Evolutionary conservation across 2,329 filamentous ascomycete genomes (phyloP).

Genomic region (Paraconiothyrium brasiliense): DNA sequence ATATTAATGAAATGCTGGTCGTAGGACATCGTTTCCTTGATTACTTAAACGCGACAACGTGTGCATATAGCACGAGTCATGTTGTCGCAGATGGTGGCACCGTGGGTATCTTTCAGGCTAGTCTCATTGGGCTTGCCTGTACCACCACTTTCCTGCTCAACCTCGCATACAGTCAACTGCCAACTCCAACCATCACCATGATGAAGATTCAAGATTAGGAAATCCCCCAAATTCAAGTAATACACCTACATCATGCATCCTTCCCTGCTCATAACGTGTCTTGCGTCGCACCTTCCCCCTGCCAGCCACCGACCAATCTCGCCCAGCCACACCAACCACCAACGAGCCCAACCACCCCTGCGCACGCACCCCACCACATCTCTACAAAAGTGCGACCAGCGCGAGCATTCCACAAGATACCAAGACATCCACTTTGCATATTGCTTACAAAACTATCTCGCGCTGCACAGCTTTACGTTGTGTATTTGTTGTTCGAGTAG

Average conservation of each 20-base stretch:
- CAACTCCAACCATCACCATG: too few relatives aligned
- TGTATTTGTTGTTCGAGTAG: background rate
- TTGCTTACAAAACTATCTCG: background rate
- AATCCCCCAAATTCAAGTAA: too few relatives aligned
- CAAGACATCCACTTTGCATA: conserved; percentile 24
- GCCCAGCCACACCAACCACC: conserved; percentile 15
- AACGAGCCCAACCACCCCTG: conserved; percentile 34
- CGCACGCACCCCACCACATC: conserved; percentile 33
- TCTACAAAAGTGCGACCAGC: conserved; percentile 38
- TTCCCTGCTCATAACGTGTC: background rate
- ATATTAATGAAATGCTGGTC: too few relatives aligned
- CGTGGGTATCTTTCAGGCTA: too few relatives aligned
- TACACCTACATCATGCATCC: background rate
- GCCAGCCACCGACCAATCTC: conserved; percentile 3
- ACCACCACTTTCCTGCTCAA: too few relatives aligned
- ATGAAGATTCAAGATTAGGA: too few relatives aligned
- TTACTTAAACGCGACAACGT: too few relatives aligned
- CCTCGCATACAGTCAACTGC: too few relatives aligned
- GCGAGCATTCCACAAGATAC: conserved; percentile 27
- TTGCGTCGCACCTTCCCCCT: conserved; percentile 12
- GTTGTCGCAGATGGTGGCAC: too few relatives aligned
- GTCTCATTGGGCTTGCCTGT: too few relatives aligned
- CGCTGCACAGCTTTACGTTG: background rate
- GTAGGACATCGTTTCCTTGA: too few relatives aligned
- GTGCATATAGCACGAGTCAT: too few relatives aligned